Evolutionary conservation across 2,329 filamentous ascomycete genomes (phyloP), one percentile per base, ranked within the genome.

Genomic region (Thelonectria blattea): DNA sequence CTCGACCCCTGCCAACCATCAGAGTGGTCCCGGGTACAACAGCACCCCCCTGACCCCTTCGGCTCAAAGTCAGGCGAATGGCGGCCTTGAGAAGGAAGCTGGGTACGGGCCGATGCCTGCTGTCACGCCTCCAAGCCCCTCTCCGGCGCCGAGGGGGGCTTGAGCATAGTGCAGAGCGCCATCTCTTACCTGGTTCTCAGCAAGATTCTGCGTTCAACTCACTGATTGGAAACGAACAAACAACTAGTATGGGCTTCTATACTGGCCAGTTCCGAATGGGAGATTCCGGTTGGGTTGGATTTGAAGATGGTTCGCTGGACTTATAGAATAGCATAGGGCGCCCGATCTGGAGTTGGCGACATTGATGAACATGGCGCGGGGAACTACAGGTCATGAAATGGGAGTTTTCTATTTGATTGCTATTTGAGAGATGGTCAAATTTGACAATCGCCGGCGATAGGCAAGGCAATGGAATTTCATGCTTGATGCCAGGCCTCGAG

Each of bases 71-170:
- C 27, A 51, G 15, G 18, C n/a, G 39, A 37, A 34, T 18, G 2
- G 49, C 20, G 42, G 20, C 3, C 37, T 9, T 15, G 32, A 24
- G 3, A 45, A 22, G 5, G 47, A 47, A 6, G 43, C 20, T 8
- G 46, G 30, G 20, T 62, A 60, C 11, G 15, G 22, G 11, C 20
- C 8, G 0, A 22, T 49, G 42, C 41, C 58, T 3, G 48, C 63
- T 2, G 55, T 54, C 34, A 68, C 66, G 2, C 66, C 66, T 5
- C 65, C 66, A 2, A 68, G 56, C 3, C 66, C 66, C n/a, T 68
- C 66, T 22, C 66, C 66, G 1, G 65, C 65, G 5, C 66, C 66
- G 1, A 62, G 66, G 32, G 48, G 18, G 3, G 24, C 56, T 5
- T 27, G 50, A 60, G 11, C 52, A 60, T 8, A 45, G 18, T 10